These are phyloP conservation scores for Fraxinus velutina DNA, from an alignment of 305 asterid species.

Conservation along the genomic window DNA sequence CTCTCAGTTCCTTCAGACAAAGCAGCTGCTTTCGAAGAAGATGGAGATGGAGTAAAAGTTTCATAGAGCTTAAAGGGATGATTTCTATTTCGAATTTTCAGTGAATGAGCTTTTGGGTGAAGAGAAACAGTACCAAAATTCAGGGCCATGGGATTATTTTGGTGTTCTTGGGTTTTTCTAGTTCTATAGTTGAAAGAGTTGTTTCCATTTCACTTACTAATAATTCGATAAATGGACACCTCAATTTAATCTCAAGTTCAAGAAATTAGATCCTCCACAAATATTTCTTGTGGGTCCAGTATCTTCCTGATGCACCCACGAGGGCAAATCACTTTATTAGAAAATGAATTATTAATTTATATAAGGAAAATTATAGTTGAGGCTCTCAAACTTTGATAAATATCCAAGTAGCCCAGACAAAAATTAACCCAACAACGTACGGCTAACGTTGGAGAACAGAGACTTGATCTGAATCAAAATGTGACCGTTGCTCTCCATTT, in stretches of 20 bases:
- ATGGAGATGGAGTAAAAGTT: slow-evolving; percentile 22
- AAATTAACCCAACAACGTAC: background rate
- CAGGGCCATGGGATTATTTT: slow-evolving; percentile 54
- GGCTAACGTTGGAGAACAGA: background rate
- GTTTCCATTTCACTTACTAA: slow-evolving; percentile 26
- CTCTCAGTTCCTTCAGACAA: slow-evolving; percentile 65
- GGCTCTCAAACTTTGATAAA: background rate
- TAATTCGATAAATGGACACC: slow-evolving; percentile 33
- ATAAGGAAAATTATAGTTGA: background rate
- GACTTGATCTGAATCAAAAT: slow-evolving; percentile 24
- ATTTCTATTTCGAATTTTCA: slow-evolving; percentile 36
- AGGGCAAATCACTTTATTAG: background rate
- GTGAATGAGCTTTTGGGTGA: slow-evolving; percentile 32
- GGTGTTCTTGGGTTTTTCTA: background rate
- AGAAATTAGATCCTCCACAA: slow-evolving; percentile 58
- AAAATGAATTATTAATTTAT: background rate
- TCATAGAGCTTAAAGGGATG: slow-evolving; percentile 27
- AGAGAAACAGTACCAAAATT: slow-evolving; percentile 47
- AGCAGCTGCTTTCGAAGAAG: slow-evolving; percentile 45
- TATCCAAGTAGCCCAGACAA: background rate
- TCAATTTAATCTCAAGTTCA: slow-evolving; percentile 36
- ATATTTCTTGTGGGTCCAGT: slow-evolving; percentile 23
- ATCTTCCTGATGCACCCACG: background rate
- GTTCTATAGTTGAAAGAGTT: slow-evolving; percentile 8
- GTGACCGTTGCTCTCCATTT: slow-evolving; percentile 44